phyloP scores from a whole-genome alignment of 2,329 filamentous ascomycete genomes.

The Hymenoscyphus fructigenus region DNA sequence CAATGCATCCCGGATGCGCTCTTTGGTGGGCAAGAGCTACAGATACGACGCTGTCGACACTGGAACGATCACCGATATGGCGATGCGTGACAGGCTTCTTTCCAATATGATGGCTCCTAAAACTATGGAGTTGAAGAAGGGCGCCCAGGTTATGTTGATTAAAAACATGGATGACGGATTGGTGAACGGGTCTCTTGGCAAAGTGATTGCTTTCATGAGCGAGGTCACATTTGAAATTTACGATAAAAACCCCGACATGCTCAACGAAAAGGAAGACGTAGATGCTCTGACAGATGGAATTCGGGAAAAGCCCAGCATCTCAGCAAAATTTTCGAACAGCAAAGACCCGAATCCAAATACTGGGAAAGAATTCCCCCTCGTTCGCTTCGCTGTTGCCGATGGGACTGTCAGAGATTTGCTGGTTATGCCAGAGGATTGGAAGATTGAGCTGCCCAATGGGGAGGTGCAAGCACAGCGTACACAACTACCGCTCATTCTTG shows the following conservation, averaged over 20 bases:
- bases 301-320: slow-evolving; percentile 43
- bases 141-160: slow-evolving; percentile 98
- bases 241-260: slow-evolving; percentile 55
- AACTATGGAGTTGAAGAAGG: slow-evolving; percentile 76
- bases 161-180: slow-evolving; percentile 95
- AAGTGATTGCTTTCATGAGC: slow-evolving; percentile 78
- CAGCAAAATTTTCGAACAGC: slow-evolving; percentile 45
- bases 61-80: slow-evolving; percentile 65
- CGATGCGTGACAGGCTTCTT: slow-evolving; percentile 73
- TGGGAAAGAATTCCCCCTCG: slow-evolving; percentile 71
- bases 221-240: slow-evolving; percentile 61
- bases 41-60: slow-evolving; percentile 73
- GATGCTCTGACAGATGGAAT: slow-evolving; percentile 44
- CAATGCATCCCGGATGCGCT: slow-evolving; percentile 71
- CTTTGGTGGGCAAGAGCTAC: slow-evolving; percentile 65
- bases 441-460: slow-evolving; percentile 92
- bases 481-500: slow-evolving; percentile 84
- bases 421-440: slow-evolving; percentile 88
- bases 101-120: slow-evolving; percentile 92
- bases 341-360: slow-evolving; percentile 40
- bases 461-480: slow-evolving; percentile 86
- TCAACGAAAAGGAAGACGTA: slow-evolving; percentile 45
- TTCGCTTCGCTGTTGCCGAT: slow-evolving; percentile 78
- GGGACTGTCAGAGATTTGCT: slow-evolving; percentile 75
- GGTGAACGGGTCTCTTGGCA: slow-evolving; percentile 92